phyloP scores from a whole-genome alignment of 2,329 filamentous ascomycete genomes.

The Fusarium humuli region DNA sequence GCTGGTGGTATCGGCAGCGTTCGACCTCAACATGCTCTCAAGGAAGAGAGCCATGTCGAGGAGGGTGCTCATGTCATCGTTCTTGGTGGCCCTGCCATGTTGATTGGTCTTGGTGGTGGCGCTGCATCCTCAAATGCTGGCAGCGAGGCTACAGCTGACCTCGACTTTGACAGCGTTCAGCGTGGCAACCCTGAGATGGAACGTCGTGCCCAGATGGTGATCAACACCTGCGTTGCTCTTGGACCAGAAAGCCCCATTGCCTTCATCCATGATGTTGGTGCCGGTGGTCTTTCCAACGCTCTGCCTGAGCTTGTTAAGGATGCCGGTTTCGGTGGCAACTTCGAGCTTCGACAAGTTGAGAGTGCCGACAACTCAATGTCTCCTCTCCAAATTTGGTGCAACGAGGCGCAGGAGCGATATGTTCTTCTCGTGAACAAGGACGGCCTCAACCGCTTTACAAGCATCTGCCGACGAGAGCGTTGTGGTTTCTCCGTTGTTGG shows the following conservation, averaged over 20 bases:
- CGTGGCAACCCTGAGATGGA: slow-evolving; percentile 97
- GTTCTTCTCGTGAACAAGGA: slow-evolving; percentile 89
- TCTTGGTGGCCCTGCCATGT: slow-evolving; percentile 94
- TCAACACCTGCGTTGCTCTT: slow-evolving; percentile 90
- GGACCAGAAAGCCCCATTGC: slow-evolving; percentile 89
- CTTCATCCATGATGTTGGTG: slow-evolving; percentile 97
- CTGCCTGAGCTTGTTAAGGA: slow-evolving; percentile 87
- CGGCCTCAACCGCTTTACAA: slow-evolving; percentile 79
- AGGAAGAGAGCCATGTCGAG: slow-evolving; percentile 81
- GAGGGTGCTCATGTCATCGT: slow-evolving; percentile 93
- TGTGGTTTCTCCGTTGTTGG: slow-evolving; percentile 95
- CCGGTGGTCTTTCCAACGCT: slow-evolving; percentile 81
- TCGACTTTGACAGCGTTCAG: slow-evolving; percentile 98
- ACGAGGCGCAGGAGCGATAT: slow-evolving; percentile 96
- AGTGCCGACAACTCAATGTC: slow-evolving; percentile 92
- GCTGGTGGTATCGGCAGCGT: slow-evolving; percentile 95
- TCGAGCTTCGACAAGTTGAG: slow-evolving; percentile 94
- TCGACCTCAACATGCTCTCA: slow-evolving; percentile 88
- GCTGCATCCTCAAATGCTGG: slow-evolving; percentile 93
- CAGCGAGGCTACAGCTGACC: slow-evolving; percentile 86
- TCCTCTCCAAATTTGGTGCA: slow-evolving; percentile 94
- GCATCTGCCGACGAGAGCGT: slow-evolving; percentile 80
- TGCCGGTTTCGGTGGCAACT: slow-evolving; percentile 88
- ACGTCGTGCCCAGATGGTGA: slow-evolving; percentile 95
- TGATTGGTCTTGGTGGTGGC: slow-evolving; percentile 95